Evolutionary conservation across 305 asterid species (phyloP), one percentile per base, ranked within the genome.

Genomic region (Euphrasia arctica): DNA sequence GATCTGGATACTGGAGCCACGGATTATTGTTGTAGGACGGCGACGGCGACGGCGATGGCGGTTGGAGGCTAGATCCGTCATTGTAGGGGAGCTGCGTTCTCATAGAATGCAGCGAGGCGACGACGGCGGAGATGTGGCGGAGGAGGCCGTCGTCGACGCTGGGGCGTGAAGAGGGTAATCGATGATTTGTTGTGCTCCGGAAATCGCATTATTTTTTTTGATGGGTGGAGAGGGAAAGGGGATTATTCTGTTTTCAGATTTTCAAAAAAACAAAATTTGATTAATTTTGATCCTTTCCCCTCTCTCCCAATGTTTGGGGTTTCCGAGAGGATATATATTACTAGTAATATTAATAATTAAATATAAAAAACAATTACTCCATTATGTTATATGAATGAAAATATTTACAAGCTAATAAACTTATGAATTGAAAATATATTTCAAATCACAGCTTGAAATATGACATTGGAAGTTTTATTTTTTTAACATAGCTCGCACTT

Each of bases 141-240:
- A 7, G 22, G 10, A 15, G 57, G 77, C 71, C 77, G 73, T 60
- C 75, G 71, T 64, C 75, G 73, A 58, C 74, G 70, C 63, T 57
- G 77, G 2, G 70, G 77, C 12, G 70, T 29, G 11, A 43, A 27
- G 2, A 54, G 67, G 27, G 27, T 45, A 14, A 49, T 28, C n/a
- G 60, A 45, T 41, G 49, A 13, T 41, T 22, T 45, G 51, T 32
- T 54, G 52, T 62, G 66, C 59, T 52, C 55, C 57, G 77, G 64
- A 70, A 77, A 75, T 76, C 69, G 85, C 89, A 80, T 77, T 75
- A 68, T 75, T 77, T 70, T 68, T 75, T 77, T 70, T 68, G 69
- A 22, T 47, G 57, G 74, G 58, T 29, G 28, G 54, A 2, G 43
- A 36, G 54, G 3, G 43, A 41, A 14, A 55, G 63, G 48, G 62